phyloP scores from a whole-genome alignment of 331 rosid genomes.

The Pyrus hybrid region DNA sequence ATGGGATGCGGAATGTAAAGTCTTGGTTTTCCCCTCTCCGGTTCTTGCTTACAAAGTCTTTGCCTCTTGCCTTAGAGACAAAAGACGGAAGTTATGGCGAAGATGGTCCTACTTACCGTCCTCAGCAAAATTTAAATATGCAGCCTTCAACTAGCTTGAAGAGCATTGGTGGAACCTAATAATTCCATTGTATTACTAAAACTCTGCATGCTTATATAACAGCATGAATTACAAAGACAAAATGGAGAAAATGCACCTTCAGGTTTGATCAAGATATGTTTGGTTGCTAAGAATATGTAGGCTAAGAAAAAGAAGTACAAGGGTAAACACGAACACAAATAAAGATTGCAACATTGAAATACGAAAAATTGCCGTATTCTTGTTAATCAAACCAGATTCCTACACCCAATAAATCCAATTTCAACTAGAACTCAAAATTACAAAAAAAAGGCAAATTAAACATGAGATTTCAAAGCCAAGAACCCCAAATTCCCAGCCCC shows the following conservation, averaged over 20 bases:
- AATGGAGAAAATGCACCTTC: neutral
- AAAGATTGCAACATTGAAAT: neutral
- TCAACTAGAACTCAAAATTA: neutral
- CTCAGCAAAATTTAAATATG: conserved; percentile 40
- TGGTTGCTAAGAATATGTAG: neutral
- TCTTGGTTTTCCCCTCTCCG: too few species aligned
- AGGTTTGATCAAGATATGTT: neutral
- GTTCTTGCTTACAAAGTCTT: too few species aligned
- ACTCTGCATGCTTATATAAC: neutral
- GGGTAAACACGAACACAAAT: neutral
- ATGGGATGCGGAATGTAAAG: too few species aligned
- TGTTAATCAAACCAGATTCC: neutral
- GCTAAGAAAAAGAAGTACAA: neutral
- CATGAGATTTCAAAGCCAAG: neutral
- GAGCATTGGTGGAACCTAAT: conserved; percentile 75
- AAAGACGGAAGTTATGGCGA: conserved; percentile 54
- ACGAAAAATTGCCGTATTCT: neutral
- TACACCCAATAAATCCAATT: neutral
- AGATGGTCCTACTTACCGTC: conserved; percentile 13
- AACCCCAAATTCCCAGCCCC: neutral
- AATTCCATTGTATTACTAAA: conserved; percentile 4
- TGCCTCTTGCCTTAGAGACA: conserved; percentile 56
- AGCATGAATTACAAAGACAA: neutral
- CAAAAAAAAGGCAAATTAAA: neutral
- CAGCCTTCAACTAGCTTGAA: conserved; percentile 45